A percentile compares a stretch with the other conserved stretches of the same genome.
Conservation (phyloP, 2,329 filamentous ascomycete genomes). For the Paracorniculantispora psalliotae region DNA sequence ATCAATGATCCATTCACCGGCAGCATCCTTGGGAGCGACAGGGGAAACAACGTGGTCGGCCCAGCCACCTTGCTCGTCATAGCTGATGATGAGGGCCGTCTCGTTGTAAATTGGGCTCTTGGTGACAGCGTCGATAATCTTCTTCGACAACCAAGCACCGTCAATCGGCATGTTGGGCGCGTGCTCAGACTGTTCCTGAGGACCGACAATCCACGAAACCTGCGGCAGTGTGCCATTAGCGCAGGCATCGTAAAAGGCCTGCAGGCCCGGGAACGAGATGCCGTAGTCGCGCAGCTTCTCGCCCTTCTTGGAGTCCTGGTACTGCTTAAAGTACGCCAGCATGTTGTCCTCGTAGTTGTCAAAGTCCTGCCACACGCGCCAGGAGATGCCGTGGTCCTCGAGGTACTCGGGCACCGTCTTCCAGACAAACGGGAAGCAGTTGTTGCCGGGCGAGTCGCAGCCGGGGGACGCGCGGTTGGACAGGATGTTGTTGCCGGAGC, state of each 20-base stretch:
- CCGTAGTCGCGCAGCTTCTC: slow-evolving; percentile 39
- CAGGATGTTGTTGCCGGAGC: slow-evolving; percentile 41
- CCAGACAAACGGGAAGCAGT: slow-evolving; percentile 48
- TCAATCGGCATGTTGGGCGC: slow-evolving; percentile 48
- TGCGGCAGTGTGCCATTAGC: slow-evolving; percentile 44
- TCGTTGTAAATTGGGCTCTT: slow-evolving; percentile 42
- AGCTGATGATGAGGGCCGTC: slow-evolving; percentile 46
- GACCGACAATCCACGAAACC: slow-evolving; percentile 47
- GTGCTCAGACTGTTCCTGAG: slow-evolving; percentile 51
- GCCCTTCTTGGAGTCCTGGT: slow-evolving; percentile 35
- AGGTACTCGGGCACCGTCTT: slow-evolving; percentile 45
- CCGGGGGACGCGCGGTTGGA: slow-evolving; percentile 35
- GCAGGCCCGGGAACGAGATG: slow-evolving; percentile 41
- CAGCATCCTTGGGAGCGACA: slow-evolving; percentile 40
- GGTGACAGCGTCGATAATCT: slow-evolving; percentile 45
- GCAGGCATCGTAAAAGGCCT: slow-evolving; percentile 44
- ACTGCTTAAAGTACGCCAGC: slow-evolving; percentile 46
- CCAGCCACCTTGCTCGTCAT: slow-evolving; percentile 50
- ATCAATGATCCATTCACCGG: slow-evolving; percentile 46
- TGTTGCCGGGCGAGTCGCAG: slow-evolving; percentile 37
- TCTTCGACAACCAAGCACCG: slow-evolving; percentile 50
- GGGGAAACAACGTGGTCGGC: slow-evolving; percentile 47
- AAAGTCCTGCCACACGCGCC: slow-evolving; percentile 45
- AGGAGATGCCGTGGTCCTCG: slow-evolving; percentile 41
- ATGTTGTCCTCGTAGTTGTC: slow-evolving; percentile 50